phyloP scores from a whole-genome alignment of 768 basidiomycete species.

The Leccinellum albellum region DNA sequence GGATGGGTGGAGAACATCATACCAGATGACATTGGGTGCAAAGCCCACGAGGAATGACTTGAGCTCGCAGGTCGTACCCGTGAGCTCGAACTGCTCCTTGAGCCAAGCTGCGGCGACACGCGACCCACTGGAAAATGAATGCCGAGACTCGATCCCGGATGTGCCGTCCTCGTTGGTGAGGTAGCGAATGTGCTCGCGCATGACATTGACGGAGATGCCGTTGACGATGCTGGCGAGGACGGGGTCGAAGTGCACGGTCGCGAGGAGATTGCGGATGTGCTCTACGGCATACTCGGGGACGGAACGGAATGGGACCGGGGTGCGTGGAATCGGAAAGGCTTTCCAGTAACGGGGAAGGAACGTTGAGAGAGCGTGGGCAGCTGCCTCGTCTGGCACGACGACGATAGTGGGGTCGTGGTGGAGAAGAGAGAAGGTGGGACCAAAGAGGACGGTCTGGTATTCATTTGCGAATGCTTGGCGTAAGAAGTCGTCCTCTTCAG shows the following conservation, averaged over 20 bases:
- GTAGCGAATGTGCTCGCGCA: constrained; percentile 70
- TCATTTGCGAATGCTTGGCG: constrained; percentile 5
- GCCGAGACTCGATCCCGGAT: constrained; percentile 73
- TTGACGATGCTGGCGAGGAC: constrained; percentile 63
- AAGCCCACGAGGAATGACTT: constrained; percentile 66
- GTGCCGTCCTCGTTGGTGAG: constrained; percentile 80
- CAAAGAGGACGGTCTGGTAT: constrained; percentile 10
- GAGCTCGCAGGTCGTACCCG: constrained; percentile 72
- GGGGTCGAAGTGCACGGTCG: constrained; percentile 62
- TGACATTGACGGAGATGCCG: constrained; percentile 61
- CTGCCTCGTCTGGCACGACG: constrained; percentile 37
- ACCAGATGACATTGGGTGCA: constrained; percentile 88
- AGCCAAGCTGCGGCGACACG: constrained; percentile 37
- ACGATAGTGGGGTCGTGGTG: constrained; percentile 39
- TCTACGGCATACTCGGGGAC: constrained; percentile 55
- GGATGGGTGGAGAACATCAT: not conserved
- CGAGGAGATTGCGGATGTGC: constrained; percentile 55
- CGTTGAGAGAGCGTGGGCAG: constrained; percentile 50
- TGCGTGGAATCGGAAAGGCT: constrained; percentile 54
- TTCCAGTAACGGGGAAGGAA: constrained; percentile 74
- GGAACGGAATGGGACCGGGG: constrained; percentile 47
- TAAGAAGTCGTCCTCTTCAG: constrained; percentile 39
- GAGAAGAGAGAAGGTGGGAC: constrained; percentile 34
- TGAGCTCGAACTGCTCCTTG: constrained; percentile 64
- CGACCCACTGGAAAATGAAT: constrained; percentile 73